These are phyloP conservation scores for Trichopus zeylanicus DNA, from an alignment of 116 monocot genomes.

Conservation along the genomic window DNA sequence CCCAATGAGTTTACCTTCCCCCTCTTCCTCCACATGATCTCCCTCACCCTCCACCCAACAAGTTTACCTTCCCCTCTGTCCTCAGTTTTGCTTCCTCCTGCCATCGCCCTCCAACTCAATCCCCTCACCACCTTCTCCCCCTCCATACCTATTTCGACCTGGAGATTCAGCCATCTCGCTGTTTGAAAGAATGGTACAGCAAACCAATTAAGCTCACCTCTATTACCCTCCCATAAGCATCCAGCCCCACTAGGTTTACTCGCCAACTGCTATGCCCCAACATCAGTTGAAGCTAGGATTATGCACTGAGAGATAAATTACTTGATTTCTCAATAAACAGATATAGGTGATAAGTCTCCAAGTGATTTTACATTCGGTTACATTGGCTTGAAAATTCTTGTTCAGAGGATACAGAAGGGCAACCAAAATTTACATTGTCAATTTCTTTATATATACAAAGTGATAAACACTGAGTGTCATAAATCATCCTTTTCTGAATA, in stretches of 20 bases:
- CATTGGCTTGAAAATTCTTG: too few relatives aligned
- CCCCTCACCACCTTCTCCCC: slow-evolving; percentile 39
- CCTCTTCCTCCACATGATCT: slow-evolving; percentile 49
- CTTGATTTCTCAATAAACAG: too few relatives aligned
- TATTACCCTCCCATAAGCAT: slow-evolving; percentile 43
- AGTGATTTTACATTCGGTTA: too few relatives aligned
- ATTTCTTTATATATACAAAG: too few relatives aligned
- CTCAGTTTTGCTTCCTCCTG: slow-evolving; percentile 42
- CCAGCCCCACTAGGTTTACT: slow-evolving; percentile 58
- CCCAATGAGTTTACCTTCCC: slow-evolving; percentile 20
- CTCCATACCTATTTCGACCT: slow-evolving; percentile 27
- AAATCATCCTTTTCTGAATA: slow-evolving; percentile 36
- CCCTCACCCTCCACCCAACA: slow-evolving; percentile 22
- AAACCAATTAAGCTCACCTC: slow-evolving; percentile 51
- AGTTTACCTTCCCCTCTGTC: slow-evolving; percentile 57
- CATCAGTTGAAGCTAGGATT: too few relatives aligned
- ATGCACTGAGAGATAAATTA: too few relatives aligned
- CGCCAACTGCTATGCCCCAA: too few relatives aligned
- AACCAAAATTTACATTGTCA: too few relatives aligned
- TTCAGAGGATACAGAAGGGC: too few relatives aligned
- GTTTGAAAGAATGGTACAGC: slow-evolving; percentile 33
- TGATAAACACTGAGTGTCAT: neutral
- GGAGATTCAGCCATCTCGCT: slow-evolving; percentile 31
- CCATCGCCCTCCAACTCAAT: slow-evolving; percentile 40
- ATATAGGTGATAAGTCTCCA: too few relatives aligned